These are phyloP conservation scores for Aureobasidium sp. DNA, from an alignment of 2,329 filamentous ascomycete genomes.

Conservation along the genomic window DNA sequence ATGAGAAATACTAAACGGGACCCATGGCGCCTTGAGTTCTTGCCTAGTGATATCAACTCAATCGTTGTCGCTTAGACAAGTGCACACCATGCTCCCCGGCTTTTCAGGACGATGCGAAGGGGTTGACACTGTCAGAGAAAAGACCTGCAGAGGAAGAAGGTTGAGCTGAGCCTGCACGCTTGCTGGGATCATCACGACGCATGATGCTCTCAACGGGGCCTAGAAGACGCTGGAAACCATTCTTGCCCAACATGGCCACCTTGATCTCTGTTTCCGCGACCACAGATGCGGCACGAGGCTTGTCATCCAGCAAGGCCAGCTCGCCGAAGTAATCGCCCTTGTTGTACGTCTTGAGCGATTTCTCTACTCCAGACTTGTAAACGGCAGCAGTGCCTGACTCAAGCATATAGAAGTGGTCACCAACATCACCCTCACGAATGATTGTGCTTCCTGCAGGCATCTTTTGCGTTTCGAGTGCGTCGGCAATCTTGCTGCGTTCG, in stretches of 20 bases:
- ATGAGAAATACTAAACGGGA: neutral
- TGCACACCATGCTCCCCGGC: neutral
- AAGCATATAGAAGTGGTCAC: conserved; percentile 84
- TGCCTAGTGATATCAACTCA: neutral
- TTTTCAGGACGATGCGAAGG: conserved; percentile 6
- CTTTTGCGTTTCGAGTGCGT: conserved; percentile 86
- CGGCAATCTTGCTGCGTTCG: conserved; percentile 94
- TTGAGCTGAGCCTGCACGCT: conserved; percentile 17
- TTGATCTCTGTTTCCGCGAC: conserved; percentile 80
- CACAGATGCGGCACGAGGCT: conserved; percentile 83
- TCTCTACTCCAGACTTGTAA: conserved; percentile 63
- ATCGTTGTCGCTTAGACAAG: neutral
- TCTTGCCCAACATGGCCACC: conserved; percentile 84
- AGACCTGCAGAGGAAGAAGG: neutral
- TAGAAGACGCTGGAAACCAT: conserved; percentile 86
- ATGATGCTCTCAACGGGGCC: conserved; percentile 93
- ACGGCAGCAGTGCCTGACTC: conserved; percentile 82
- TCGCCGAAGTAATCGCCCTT: conserved; percentile 98
- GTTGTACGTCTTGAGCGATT: conserved; percentile 67
- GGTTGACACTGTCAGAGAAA: neutral
- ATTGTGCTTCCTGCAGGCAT: conserved; percentile 72
- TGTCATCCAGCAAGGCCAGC: conserved; percentile 85
- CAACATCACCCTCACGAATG: conserved; percentile 84
- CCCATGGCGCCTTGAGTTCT: neutral
- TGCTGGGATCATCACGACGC: conserved; percentile 60